Evolutionary conservation across 2,329 filamentous ascomycete species (phyloP), one percentile per base, ranked within the genome.

Genomic region (Sporothrix brasiliensis): DNA sequence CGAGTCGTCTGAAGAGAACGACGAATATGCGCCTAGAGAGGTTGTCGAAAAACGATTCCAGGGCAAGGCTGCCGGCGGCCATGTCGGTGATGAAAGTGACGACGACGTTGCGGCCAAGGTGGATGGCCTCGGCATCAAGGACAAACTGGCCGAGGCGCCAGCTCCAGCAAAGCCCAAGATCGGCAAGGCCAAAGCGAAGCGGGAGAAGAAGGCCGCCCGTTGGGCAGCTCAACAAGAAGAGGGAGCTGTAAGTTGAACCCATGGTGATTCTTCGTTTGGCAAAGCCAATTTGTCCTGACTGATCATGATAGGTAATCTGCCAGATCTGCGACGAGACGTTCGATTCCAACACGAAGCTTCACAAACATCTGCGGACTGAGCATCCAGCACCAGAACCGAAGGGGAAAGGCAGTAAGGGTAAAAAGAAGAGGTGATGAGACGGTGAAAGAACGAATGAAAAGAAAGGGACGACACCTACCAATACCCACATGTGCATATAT

Each of bases 81-180:
- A 56, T 4, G 30, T 14, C 1, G 21, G 16, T 1, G 67, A 66
- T 14, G 60, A 65, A 39, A 47, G 67, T 9, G 47, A 60, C 47
- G 67, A 65, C 56, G 34, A 34, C 21, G 93, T 92, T 49, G 41
- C 19, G 1, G 91, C 96, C 73, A 86, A 96, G 70, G 92, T 97
- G 76, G 91, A 95, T 78, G 93, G 96, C 77, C 86, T 88, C 1
- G 87, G 89, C 0, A 82, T 88, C 1, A 82, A 97, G 19, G 86
- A 91, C 13, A 24, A 58, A 1, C 24, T 30, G 16, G 19, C 27
- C 7, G 41, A 54, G 4, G 56, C 66, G 16, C 90, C 89, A 21
- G 81, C 79, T 41, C 86, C 90, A 73, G 92, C 92, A 3, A 82
- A 84, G 27, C 69, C 72, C 19, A 76, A 76, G 63, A 39, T 73